Base-by-base conservation (phyloP, 805 yeast species). In the Myxozyma mucilagina region DNA sequence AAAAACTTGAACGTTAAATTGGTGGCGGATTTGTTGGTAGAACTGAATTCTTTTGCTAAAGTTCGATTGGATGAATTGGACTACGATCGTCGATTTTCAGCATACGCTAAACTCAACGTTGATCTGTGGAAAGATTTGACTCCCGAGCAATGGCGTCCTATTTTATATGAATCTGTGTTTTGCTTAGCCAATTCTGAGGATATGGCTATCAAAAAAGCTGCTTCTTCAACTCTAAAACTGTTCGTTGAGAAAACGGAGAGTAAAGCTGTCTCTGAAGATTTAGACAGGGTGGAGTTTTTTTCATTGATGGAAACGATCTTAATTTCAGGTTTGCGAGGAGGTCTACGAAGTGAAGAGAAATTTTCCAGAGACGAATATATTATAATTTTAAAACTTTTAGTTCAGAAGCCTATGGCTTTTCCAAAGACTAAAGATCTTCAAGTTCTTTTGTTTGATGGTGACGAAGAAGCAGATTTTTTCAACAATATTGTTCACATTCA, bases 401-500 rank as follows among this genome's bases (percentile, higher is more conserved):
- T 90, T 13, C 75, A 76, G 20, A 67, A 79, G 41, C 74, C 78
- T 67, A 74, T 74, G 50, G 63, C 67, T 48, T 75, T 73, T 60
- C 75, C 76, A 3, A 90, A 82, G 1, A 75, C 90, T 41, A 76
- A 78, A 29, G 93, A 88, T 67, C 79, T 92, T 91, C 80, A 82
- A 59, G 78, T 82, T 0, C 74, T 93, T 43, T 73, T 86, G 0
- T 80, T 77, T 68, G 79, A 81, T 54, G 86, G 86, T 45, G 96
- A 90, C 68, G 93, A 86, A 41, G 97, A 91, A 68, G 87, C 90
- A 3, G 86, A 90, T 73, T 88, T 90, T 70, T 90, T 90, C 74
- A 72, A 76, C 47, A 90, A 91, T 68, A 79, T 94, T 51, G 81
- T 80, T 61, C 97, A 93, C 72, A 85, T 93, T 41, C 99, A 93